These are phyloP conservation scores for Brassica incana DNA, from an alignment of 345 rosid genomes.

Conservation along the genomic window DNA sequence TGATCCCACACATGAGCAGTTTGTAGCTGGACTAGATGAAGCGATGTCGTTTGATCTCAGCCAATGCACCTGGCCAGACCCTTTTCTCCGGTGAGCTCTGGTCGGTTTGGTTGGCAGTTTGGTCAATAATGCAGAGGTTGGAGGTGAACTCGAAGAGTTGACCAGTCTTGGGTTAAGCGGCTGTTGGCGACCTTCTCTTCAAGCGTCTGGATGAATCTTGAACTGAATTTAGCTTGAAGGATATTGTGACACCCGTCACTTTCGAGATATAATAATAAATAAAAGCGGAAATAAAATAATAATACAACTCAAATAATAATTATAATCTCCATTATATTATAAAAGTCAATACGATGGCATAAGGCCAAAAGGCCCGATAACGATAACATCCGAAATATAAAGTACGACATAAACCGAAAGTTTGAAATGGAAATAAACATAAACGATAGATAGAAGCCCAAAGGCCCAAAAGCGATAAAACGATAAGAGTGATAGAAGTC, in stretches of 20 bases:
- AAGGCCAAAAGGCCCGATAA: no score
- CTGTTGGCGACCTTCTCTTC: slow-evolving; percentile 59
- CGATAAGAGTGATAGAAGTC: no score
- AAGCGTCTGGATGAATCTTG: not conserved
- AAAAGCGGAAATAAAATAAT: no score
- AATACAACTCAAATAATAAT: no score
- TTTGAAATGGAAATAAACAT: no score
- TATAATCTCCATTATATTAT: no score
- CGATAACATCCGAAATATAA: no score
- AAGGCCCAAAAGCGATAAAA: no score
- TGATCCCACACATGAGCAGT: slow-evolving; percentile 48
- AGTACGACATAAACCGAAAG: no score
- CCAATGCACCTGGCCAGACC: slow-evolving; percentile 46
- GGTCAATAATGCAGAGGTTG: slow-evolving; percentile 47
- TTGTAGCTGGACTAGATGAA: slow-evolving; percentile 32
- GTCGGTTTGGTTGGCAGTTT: slow-evolving; percentile 44
- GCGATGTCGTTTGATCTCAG: slow-evolving; percentile 45
- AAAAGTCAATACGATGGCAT: no score
- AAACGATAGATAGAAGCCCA: no score
- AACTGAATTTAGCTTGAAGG: slow-evolving; percentile 13
- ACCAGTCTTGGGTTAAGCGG: slow-evolving; percentile 45
- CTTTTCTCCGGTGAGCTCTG: slow-evolving; percentile 67
- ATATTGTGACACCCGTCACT: not conserved
- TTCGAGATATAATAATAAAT: no score
- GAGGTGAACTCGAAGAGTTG: slow-evolving; percentile 44